These are phyloP conservation scores for Diplocarpon mali DNA, from an alignment of 2,329 filamentous ascomycete genomes.

Conservation along the genomic window DNA sequence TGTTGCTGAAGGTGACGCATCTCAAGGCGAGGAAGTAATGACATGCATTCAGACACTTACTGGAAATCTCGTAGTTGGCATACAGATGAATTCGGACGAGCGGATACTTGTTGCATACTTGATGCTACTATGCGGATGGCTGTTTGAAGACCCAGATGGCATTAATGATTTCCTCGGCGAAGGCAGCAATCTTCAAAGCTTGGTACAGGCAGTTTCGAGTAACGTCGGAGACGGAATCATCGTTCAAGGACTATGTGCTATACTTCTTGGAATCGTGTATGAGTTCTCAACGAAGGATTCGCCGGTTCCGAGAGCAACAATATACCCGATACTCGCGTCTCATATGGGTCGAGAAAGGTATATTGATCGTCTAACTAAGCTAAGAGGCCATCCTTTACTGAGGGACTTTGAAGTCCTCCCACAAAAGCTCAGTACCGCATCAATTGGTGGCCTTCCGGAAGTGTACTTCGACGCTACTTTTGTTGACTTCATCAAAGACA, in stretches of 20 bases:
- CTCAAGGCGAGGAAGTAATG: slow-evolving; percentile 85
- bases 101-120: slow-evolving; percentile 74
- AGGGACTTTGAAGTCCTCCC: slow-evolving; percentile 84
- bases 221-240: slow-evolving; percentile 49
- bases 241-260: slow-evolving; percentile 71
- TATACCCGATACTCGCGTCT: slow-evolving; percentile 68
- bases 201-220: slow-evolving; percentile 62
- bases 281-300: slow-evolving; percentile 98
- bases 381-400: slow-evolving; percentile 68
- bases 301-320: slow-evolving; percentile 67
- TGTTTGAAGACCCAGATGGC: slow-evolving; percentile 84
- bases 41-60: slow-evolving; percentile 85
- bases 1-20: slow-evolving; percentile 80
- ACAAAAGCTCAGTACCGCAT: slow-evolving; percentile 47
- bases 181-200: slow-evolving; percentile 79
- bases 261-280: slow-evolving; percentile 79
- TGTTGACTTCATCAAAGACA: slow-evolving; percentile 91
- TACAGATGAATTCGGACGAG: slow-evolving; percentile 67
- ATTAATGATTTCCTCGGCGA: slow-evolving; percentile 91
- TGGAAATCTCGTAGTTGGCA: slow-evolving; percentile 70
- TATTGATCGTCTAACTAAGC: slow-evolving; percentile 64
- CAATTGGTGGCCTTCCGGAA: slow-evolving; percentile 53
- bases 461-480: slow-evolving; percentile 81
- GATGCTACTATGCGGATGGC: slow-evolving; percentile 79
- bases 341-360: slow-evolving; percentile 80